Evolutionary conservation across 768 basidiomycete species (phyloP).

Genomic region (Calocera viscosa): DNA sequence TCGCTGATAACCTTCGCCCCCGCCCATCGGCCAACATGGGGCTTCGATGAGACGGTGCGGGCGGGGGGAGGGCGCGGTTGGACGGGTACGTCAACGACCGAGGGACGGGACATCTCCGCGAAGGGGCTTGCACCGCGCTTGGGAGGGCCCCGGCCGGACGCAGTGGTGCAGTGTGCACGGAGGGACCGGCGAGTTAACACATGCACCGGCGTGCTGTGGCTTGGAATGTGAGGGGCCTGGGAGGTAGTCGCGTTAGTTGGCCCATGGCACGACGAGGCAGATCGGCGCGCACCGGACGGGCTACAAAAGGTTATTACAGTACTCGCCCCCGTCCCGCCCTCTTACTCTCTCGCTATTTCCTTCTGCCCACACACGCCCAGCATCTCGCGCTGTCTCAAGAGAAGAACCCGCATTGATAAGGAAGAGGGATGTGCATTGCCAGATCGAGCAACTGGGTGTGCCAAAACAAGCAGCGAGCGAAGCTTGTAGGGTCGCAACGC

Average conservation of each 20-base stretch:
- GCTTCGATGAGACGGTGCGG: not conserved
- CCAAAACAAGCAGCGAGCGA: not conserved
- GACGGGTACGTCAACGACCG: not conserved
- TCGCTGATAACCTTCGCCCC: not conserved
- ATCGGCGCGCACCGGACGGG: not conserved
- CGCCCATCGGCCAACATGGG: not conserved
- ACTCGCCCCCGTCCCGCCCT: too few species aligned
- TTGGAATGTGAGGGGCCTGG: not conserved
- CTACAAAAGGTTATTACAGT: not conserved
- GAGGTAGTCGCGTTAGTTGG: not conserved
- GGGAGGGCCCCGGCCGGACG: too few species aligned
- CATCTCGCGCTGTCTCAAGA: not conserved
- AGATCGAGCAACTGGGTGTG: not conserved
- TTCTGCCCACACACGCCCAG: not conserved
- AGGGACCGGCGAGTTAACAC: not conserved
- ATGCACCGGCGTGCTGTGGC: not conserved
- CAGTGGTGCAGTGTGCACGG: too few species aligned
- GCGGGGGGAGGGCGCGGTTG: not conserved
- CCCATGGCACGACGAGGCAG: not conserved
- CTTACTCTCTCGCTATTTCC: too few species aligned
- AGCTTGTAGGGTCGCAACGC: not conserved
- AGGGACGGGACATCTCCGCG: not conserved
- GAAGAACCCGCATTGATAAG: not conserved
- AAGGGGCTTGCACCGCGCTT: not conserved
- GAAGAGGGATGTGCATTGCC: not conserved